Evolutionary conservation across 257 asterid species (phyloP), one percentile per base, ranked within the genome.

Genomic region (Catharanthus roseus): DNA sequence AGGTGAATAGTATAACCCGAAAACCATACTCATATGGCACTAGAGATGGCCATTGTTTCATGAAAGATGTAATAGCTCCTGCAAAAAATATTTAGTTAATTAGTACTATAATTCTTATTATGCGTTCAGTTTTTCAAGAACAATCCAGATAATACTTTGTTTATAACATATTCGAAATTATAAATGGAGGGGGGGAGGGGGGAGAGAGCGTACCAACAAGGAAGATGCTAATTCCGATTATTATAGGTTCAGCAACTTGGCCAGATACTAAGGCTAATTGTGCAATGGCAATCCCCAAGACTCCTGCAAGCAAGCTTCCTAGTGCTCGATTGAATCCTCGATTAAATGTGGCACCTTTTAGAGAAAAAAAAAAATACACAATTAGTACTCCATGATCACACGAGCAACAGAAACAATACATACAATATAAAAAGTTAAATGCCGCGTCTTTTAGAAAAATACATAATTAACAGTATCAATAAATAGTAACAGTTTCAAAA

Each of bases 261-360:
- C 96, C 93, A 5, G 79, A 19, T 61, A 61, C 72, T 68, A 81
- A 74, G 73, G 96, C 96, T 50, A 87, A 42, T 75, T 85, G 85
- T 31, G 85, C 89, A 41, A 84, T 12, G 24, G 66, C 75, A 39
- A 85, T 72, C 65, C 91, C 93, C 39, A 87, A 57, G 28, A 78
- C 67, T 77, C 88, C 93, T 5, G 96, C 96, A 24, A 87, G 79
- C 45, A 85, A 64, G 83, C 96, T 89, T 51, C 93, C 96, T 28
- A 89, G 78, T 69, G 93, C 90, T 68, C 90, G 56, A 78, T 89
- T 86, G 84, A 89, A 82, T 73, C 96, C 96, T 72, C 86, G 82
- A 11, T 86, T 86, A 10, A 86, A 85, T 45, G 92, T 86, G 33
- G 92, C 84, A 68, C 96, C 96, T 88, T 39, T 69, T 19, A 24